Base-by-base conservation (phyloP, 768 basidiomycete species). In the Boletus rubropictus region DNA sequence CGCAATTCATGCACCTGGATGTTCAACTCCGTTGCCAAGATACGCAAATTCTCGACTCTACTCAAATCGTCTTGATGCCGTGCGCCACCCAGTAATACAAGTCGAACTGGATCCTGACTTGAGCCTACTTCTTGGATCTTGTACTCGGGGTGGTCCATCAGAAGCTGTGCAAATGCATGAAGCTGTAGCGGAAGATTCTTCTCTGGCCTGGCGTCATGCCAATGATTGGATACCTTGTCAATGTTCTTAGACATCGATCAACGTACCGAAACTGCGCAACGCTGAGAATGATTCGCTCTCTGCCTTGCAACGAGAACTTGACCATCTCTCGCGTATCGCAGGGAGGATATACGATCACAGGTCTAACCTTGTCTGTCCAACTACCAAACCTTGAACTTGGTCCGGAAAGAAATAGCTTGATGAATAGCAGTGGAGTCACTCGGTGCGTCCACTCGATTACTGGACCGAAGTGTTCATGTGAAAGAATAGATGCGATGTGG, bases 181-280 rank as follows among this genome's bases (percentile, higher is more conserved):
- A 98, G 65, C 62, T 98, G 96, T 5, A 79, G 76, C 1, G 78
- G 67, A 46, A 98, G 94, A 57, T 96, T 89, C 64, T 99, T 99
- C 69, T 99, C 96, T 2, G 96, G 96, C 28, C 89, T 90, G 29
- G 21, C n/a, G 22, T 37, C 22, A 17, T 7, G 12, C 46, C 25
- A 36, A 35, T n/a, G 15, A 21, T 25, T 27, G 25, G 35, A 27
- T 15, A 28, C n/a, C 3, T 38, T 8, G 15, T 21, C 2, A 17
- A 21, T 2, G 4, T 22, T 15, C 15, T 24, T 31, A n/a, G 10
- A 18, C 21, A 22, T 28, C 5, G 10, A 43, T 21, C 34, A 39
- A 48, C 77, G 18, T 44, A 90, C 90, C 95, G 71, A 66, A 98
- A 99, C 65, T 98, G 96, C 3, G 94, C 92, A 2, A 98, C 70